These are phyloP conservation scores for Acer yangbiense DNA, from an alignment of 345 rosid species.

Conservation along the genomic window DNA sequence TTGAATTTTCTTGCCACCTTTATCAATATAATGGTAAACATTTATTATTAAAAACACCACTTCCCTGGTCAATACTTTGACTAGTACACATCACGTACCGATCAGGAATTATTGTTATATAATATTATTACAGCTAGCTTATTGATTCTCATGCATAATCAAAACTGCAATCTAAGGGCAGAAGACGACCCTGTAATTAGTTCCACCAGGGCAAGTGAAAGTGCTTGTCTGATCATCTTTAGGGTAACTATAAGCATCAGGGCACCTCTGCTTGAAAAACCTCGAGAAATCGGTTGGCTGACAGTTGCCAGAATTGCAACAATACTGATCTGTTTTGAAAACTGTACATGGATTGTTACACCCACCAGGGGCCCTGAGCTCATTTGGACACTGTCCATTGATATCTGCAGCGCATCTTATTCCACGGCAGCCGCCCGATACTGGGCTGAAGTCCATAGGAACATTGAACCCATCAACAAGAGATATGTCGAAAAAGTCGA, in stretches of 20 bases:
- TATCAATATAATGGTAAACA: no score
- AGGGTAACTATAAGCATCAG: slow-evolving; percentile 34
- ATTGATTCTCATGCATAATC: no score
- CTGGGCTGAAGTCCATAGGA: slow-evolving; percentile 58
- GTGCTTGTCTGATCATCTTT: slow-evolving; percentile 35
- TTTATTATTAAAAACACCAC: no score
- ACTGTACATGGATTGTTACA: slow-evolving; percentile 57
- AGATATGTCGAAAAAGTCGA: slow-evolving; percentile 56
- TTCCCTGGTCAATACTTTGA: no score
- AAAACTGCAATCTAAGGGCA: slow-evolving; percentile 19
- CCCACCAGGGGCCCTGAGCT: slow-evolving; percentile 31
- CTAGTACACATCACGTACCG: no score
- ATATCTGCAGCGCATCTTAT: slow-evolving; percentile 54
- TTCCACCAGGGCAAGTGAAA: slow-evolving; percentile 39
- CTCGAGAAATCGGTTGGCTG: slow-evolving; percentile 21
- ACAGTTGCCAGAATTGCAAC: slow-evolving; percentile 41
- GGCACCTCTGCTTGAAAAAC: slow-evolving; percentile 32
- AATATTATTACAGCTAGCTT: no score
- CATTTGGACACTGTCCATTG: slow-evolving; percentile 58
- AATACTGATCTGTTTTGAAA: slow-evolving; percentile 43
- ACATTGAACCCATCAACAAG: slow-evolving; percentile 53
- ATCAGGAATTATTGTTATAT: no score
- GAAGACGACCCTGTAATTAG: slow-evolving; percentile 33
- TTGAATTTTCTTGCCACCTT: no score
- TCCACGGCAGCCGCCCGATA: slow-evolving; percentile 34